Percentiles rank a stretch among this genome's conserved stretches.
These are phyloP conservation scores for Sphagnum fallax DNA, from an alignment of 228 moss, liverwort and hornwort genomes.

Conservation along the genomic window DNA sequence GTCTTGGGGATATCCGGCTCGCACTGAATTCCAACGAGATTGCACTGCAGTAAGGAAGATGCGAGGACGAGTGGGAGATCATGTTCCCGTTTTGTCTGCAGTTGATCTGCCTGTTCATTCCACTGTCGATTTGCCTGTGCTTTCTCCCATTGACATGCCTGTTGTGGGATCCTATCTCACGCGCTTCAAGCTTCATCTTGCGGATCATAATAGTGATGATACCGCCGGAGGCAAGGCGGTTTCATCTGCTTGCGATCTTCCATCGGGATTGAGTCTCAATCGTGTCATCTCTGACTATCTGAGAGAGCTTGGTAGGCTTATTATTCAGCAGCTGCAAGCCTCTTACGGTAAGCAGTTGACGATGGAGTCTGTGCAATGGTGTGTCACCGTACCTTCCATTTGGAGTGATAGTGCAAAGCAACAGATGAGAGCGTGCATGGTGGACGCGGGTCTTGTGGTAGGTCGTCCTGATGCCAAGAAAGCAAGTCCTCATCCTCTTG, in stretches of 20 bases:
- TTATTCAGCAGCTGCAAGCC: neutral
- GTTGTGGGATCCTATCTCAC: conserved; percentile 8
- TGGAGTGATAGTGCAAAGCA: conserved; percentile 22
- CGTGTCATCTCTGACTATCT: conserved; percentile 25
- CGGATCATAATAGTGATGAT: neutral
- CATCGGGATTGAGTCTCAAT: neutral
- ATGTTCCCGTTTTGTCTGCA: no score
- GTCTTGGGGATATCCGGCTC: conserved; percentile 28
- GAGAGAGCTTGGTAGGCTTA: conserved; percentile 7
- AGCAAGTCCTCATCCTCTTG: conserved; percentile 16
- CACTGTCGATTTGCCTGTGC: no score
- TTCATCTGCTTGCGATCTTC: conserved; percentile 1
- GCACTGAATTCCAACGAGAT: conserved; percentile 7
- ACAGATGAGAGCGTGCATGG: conserved; percentile 26
- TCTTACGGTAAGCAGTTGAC: conserved; percentile 11
- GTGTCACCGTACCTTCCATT: conserved; percentile 31
- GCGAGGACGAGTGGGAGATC: neutral
- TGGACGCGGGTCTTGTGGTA: conserved; percentile 14
- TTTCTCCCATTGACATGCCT: no score
- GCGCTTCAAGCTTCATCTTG: conserved; percentile 19
- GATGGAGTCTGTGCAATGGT: conserved; percentile 32
- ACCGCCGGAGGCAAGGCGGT: neutral
- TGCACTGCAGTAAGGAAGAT: neutral
- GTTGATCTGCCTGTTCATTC: no score
- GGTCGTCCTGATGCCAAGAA: neutral